Evolutionary conservation across 306 rosid genomes (phyloP).

Genomic region (Corylus avellana): DNA sequence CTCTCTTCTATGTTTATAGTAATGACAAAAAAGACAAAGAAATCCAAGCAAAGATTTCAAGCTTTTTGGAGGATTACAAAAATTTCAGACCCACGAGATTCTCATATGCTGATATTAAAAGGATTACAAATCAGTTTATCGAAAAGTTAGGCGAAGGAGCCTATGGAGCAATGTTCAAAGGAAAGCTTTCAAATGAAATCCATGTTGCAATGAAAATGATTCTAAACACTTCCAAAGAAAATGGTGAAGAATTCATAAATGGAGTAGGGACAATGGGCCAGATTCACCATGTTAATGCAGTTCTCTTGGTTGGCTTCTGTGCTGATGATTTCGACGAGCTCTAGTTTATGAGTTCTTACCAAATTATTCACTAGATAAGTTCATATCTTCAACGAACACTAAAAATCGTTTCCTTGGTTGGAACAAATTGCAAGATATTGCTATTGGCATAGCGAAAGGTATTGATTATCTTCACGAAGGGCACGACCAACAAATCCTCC

Average conservation of each 20-base stretch:
- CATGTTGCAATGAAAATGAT: neutral
- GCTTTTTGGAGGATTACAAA: neutral
- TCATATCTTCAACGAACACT: too few species aligned
- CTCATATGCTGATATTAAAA: conserved; percentile 15
- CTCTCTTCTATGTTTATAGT: neutral
- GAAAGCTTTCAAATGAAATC: neutral
- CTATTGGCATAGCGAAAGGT: too few species aligned
- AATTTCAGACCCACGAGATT: conserved; percentile 17
- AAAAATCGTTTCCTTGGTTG: too few species aligned
- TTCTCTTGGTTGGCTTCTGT: conserved; percentile 16
- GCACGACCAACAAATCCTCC: too few species aligned
- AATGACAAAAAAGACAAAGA: neutral
- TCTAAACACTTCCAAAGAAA: neutral
- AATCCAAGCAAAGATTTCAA: neutral
- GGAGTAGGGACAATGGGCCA: conserved; percentile 9
- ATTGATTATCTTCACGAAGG: too few species aligned
- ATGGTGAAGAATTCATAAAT: conserved; percentile 13
- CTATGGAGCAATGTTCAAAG: neutral
- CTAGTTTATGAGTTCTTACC: neutral
- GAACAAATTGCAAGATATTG: too few species aligned
- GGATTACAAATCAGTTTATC: conserved; percentile 4
- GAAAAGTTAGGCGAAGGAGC: neutral
- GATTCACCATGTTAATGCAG: conserved; percentile 14
- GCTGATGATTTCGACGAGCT: neutral
- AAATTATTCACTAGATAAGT: too few species aligned